phyloP scores from a whole-genome alignment of 2,329 filamentous ascomycete genomes.

The Botrytis byssoidea region DNA sequence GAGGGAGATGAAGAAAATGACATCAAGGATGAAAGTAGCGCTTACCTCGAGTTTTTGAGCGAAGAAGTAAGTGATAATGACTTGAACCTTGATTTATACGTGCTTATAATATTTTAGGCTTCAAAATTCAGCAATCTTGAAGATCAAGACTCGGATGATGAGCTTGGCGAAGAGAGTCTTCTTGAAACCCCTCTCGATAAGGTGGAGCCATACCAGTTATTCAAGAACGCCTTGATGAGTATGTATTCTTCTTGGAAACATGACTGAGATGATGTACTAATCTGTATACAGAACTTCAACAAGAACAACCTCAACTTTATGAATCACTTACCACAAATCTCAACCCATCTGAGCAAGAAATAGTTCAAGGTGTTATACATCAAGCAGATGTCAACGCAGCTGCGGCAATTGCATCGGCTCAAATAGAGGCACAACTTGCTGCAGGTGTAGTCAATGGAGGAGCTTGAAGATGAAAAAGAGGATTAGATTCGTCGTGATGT shows the following conservation, averaged over 20 bases:
- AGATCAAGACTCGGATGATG: constrained; percentile 74
- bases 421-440: constrained; percentile 23
- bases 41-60: constrained; percentile 93
- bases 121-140: constrained; percentile 75
- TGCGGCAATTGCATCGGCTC: constrained; percentile 28
- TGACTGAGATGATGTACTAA: constrained; percentile 19
- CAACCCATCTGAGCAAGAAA: constrained; percentile 73
- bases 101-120: constrained; percentile 51
- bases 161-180: constrained; percentile 88
- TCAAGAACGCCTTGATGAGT: constrained; percentile 81
- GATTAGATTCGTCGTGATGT: constrained; percentile 11
- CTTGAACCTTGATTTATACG: background rate
- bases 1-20: constrained; percentile 58
- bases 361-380: constrained; percentile 72
- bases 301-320: constrained; percentile 88
- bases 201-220: constrained; percentile 88
- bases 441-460: constrained; percentile 31
- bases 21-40: constrained; percentile 83
- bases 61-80: constrained; percentile 63
- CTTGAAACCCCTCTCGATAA: constrained; percentile 94
- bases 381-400: constrained; percentile 36
- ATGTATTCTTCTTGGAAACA: constrained; percentile 43
- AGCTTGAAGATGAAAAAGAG: constrained; percentile 27
- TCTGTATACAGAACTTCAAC: constrained; percentile 68
- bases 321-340: constrained; percentile 75